A percentile compares a stretch with the other conserved stretches of the same genome.
phyloP scores from a whole-genome alignment of 2,329 filamentous ascomycete species.

The Fusarium redolens region DNA sequence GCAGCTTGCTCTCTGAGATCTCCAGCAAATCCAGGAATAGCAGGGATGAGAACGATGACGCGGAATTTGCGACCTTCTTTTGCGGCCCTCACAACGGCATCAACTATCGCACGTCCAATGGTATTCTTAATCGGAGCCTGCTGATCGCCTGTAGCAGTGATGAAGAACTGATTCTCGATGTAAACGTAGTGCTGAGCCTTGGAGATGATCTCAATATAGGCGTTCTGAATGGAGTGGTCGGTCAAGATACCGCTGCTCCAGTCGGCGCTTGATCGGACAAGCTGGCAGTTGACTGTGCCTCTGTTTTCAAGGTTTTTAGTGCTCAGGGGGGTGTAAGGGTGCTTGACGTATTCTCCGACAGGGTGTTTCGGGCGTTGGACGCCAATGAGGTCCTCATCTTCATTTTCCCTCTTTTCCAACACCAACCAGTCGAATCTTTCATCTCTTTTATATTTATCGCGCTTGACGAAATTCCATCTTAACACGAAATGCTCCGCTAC shows the following conservation, averaged over 20 bases:
- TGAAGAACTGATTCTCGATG: slow-evolving; percentile 99
- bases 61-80: slow-evolving; percentile 89
- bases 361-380: slow-evolving; percentile 92
- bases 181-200: slow-evolving; percentile 94
- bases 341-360: slow-evolving; percentile 86
- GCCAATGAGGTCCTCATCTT: slow-evolving; percentile 86
- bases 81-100: slow-evolving; percentile 83
- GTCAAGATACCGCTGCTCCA: slow-evolving; percentile 93
- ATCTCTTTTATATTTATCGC: slow-evolving; percentile 97
- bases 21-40: slow-evolving; percentile 93
- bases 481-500: slow-evolving; percentile 96
- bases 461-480: slow-evolving; percentile 96
- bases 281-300: slow-evolving; percentile 82
- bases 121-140: slow-evolving; percentile 88
- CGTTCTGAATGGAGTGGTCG: slow-evolving; percentile 88
- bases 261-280: slow-evolving; percentile 90
- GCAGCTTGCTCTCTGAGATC: slow-evolving; percentile 87
- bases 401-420: slow-evolving; percentile 78
- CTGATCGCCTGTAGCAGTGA: slow-evolving; percentile 90
- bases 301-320: slow-evolving; percentile 72
- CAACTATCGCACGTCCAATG: slow-evolving; percentile 89
- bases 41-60: slow-evolving; percentile 89
- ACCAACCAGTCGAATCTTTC: slow-evolving; percentile 85
- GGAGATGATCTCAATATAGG: slow-evolving; percentile 85
- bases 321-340: slow-evolving; percentile 78